Conservation (phyloP, 2,329 filamentous ascomycete species). For the Boeremia lycopersici region DNA sequence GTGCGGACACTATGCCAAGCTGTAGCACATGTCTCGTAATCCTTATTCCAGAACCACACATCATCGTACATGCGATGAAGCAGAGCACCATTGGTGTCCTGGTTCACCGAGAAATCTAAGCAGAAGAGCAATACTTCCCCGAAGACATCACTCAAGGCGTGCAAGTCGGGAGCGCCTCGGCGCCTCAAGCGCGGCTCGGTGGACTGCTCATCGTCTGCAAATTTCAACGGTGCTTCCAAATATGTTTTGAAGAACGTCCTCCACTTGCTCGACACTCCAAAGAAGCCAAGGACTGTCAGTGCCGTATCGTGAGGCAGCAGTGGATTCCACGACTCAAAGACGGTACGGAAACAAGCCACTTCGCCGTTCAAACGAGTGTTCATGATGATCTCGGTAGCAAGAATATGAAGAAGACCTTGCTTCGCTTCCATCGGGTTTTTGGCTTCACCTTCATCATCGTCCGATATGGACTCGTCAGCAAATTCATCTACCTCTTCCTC, state of each 20-base stretch:
- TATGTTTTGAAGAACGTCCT: constrained; percentile 54
- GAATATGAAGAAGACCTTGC: constrained; percentile 38
- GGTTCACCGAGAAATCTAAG: constrained; percentile 55
- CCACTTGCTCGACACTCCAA: constrained; percentile 53
- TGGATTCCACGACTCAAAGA: constrained; percentile 40
- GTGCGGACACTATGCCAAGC: constrained; percentile 54
- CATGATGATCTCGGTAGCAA: constrained; percentile 40
- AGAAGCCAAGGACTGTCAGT: constrained; percentile 51
- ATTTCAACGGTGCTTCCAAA: constrained; percentile 54
- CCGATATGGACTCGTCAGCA: constrained; percentile 2
- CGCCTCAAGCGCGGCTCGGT: constrained; percentile 47
- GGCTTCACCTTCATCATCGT: constrained; percentile 6
- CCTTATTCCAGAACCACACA: constrained; percentile 55
- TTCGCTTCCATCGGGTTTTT: constrained; percentile 42
- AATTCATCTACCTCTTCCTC: neutral
- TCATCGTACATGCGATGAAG: constrained; percentile 58
- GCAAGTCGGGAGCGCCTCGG: constrained; percentile 55
- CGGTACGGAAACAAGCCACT: constrained; percentile 39
- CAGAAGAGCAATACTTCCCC: constrained; percentile 57
- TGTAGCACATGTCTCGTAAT: constrained; percentile 48
- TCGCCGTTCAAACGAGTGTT: constrained; percentile 39
- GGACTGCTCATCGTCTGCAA: constrained; percentile 43
- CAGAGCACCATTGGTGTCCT: constrained; percentile 48
- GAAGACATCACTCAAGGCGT: constrained; percentile 54
- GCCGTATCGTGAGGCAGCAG: constrained; percentile 54